Evolutionary conservation across 345 rosid species (phyloP), one percentile per base, ranked within the genome.

Genomic region (Aethionema arabicum): DNA sequence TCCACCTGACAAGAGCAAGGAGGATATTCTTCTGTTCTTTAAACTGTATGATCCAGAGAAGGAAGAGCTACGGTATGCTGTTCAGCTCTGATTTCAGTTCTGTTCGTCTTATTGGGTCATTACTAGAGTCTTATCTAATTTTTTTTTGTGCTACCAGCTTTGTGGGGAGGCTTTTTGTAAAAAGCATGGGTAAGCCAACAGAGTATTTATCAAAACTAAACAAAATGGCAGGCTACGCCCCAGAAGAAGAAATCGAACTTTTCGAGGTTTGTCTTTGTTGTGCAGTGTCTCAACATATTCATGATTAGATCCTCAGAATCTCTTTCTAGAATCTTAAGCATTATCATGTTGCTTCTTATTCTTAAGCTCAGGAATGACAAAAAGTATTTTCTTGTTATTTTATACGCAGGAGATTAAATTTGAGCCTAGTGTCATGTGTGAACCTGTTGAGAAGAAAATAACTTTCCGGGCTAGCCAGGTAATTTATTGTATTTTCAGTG

Each of bases 401-500:
- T 51, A 62, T 45, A 41, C 45, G 56, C 21, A 93, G 99, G 99
- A 93, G 78, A 90, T 93, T 65, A 93, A 90, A 76, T 93, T 87
- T 76, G 95, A 79, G 68, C 97, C 97, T 21, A 41, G 76, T 70
- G 96, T 93, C 44, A 90, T 90, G 99, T 90, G 97, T 61, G 99
- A 93, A 61, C 89, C 68, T 58, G 79, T 90, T 74, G 92, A 90
- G 40, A 90, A 79, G 80, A 85, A 78, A 63, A 33, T 63, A 47
- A 67, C 99, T 51, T 90, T 93, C 78, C 76, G 76, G 47, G 59
- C 29, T 48, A 79, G 95, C 74, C 96, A 90, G 87, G 99, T 90
- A 72, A 58, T 11, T 66, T 45, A 59, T 30, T 5, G 39, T 72
- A 46, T 38, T 52, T 32, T 61, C 27, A 13, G 42, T 49, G 63